A percentile compares a stretch with the other conserved stretches of the same genome.
Conservation (phyloP, 2,329 filamentous ascomycete genomes). For the Hymenoscyphus linearis region DNA sequence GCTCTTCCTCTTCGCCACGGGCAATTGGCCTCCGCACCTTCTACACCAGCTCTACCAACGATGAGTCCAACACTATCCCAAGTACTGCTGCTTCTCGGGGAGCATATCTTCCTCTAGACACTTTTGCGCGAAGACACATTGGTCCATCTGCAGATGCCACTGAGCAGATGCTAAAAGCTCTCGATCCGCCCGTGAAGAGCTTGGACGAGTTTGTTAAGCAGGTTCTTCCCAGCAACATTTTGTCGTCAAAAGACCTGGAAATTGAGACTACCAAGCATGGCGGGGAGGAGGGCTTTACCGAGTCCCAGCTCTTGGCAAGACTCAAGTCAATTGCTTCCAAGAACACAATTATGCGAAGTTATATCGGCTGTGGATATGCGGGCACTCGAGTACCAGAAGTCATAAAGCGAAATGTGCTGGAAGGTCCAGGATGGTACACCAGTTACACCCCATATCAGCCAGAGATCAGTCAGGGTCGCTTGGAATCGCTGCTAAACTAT, state of each 20-base stretch:
- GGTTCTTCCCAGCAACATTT: constrained; percentile 75
- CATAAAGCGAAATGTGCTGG: constrained; percentile 86
- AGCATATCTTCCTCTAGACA: constrained; percentile 43
- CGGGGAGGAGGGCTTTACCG: constrained; percentile 37
- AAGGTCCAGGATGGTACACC: constrained; percentile 95
- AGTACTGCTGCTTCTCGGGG: constrained; percentile 26
- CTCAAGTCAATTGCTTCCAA: constrained; percentile 49
- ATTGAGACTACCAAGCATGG: constrained; percentile 42
- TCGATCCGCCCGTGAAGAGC: constrained; percentile 67
- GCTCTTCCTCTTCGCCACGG: constrained; percentile 7
- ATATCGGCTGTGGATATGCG: constrained; percentile 86
- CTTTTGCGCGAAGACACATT: constrained; percentile 78
- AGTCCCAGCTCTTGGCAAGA: constrained; percentile 52
- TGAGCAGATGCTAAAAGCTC: constrained; percentile 70
- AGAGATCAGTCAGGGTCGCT: constrained; percentile 90
- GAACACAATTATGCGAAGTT: constrained; percentile 60
- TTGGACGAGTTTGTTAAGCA: constrained; percentile 81
- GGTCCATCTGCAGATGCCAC: constrained; percentile 68
- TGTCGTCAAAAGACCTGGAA: constrained; percentile 59
- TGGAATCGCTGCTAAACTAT: constrained; percentile 92
- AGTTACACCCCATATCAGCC: constrained; percentile 97
- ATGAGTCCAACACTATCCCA: constrained; percentile 23
- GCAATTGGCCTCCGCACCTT: constrained; percentile 27
- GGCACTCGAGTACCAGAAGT: constrained; percentile 81
- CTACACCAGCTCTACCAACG: constrained; percentile 30